Evolutionary conservation across 2,329 filamentous ascomycete genomes (phyloP).

Genomic region (Microdochium nivale): DNA sequence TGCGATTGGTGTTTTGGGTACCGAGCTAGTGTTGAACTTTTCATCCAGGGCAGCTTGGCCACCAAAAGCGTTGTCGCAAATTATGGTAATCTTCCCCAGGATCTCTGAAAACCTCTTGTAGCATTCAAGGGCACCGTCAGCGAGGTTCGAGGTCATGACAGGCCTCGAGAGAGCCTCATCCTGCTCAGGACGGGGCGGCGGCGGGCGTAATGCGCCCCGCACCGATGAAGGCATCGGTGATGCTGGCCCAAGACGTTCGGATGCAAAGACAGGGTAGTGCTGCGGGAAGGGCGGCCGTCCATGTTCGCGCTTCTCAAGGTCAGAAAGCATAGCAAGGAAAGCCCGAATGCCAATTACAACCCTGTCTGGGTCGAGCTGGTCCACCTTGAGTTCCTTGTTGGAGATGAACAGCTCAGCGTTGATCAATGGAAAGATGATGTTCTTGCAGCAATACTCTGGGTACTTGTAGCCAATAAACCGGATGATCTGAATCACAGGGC

Average conservation of each 20-base stretch:
- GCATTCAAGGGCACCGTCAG: conserved; percentile 72
- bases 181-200: conserved; percentile 17
- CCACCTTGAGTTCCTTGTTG: conserved; percentile 71
- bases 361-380: conserved; percentile 89
- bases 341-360: conserved; percentile 96
- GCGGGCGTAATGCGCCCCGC: neutral
- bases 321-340: conserved; percentile 86
- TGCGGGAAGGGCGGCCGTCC: conserved; percentile 77
- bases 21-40: conserved; percentile 70
- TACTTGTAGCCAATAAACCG: conserved; percentile 90
- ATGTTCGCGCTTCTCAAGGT: conserved; percentile 77
- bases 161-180: conserved; percentile 62
- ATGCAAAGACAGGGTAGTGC: conserved; percentile 36
- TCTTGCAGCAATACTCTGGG: conserved; percentile 87
- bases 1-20: conserved; percentile 88
- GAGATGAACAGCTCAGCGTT: conserved; percentile 82
- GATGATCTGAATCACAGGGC: conserved; percentile 88
- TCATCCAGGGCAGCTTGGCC: conserved; percentile 93
- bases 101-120: conserved; percentile 92
- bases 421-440: conserved; percentile 88
- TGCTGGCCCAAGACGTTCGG: conserved; percentile 33
- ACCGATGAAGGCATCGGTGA: conserved; percentile 39
- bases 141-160: conserved; percentile 53
- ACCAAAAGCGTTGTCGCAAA: conserved; percentile 95
- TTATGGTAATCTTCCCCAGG: conserved; percentile 86